Percentiles rank a stretch among this genome's conserved stretches.
phyloP scores from a whole-genome alignment of 352 stramenopile species.

The Pythium sp. region DNA sequence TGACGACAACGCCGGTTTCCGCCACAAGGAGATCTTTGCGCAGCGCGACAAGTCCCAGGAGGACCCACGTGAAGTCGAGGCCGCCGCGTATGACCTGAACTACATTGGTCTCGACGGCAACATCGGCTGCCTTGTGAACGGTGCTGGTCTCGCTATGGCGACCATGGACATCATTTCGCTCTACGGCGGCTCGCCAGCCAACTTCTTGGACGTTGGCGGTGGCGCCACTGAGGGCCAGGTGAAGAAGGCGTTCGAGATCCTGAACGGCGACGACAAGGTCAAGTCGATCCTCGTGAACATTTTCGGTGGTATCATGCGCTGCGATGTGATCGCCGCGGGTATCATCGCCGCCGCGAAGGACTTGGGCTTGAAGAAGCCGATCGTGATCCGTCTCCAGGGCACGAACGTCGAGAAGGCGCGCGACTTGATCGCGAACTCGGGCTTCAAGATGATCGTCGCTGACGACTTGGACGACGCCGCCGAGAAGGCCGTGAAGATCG shows the following conservation, averaged over 20 bases:
- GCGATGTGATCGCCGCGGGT: conserved; percentile 95
- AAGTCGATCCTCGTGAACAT: conserved; percentile 99
- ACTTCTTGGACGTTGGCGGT: conserved; percentile 99
- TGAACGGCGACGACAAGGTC: conserved; percentile 92
- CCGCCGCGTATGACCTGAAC: conserved; percentile 96
- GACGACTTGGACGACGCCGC: conserved; percentile 96
- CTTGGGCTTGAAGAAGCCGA: conserved; percentile 95
- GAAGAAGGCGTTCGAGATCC: conserved; percentile 86
- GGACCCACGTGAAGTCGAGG: conserved; percentile 94
- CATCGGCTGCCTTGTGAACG: conserved; percentile 99
- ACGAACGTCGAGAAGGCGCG: conserved; percentile 96
- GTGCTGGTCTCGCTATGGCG: conserved; percentile 97
- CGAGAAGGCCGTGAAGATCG: conserved; percentile 93
- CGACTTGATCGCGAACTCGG: conserved; percentile 91
- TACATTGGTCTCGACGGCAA: conserved; percentile 99
- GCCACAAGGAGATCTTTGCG: conserved; percentile 94
- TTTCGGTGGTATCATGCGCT: conserved; percentile 99
- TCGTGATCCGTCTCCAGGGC: conserved; percentile 98
- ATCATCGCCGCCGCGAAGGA: conserved; percentile 97
- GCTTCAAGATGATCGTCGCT: conserved; percentile 93
- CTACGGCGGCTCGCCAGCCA: conserved; percentile 95
- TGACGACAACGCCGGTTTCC: conserved; percentile 98
- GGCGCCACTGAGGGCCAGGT: conserved; percentile 91
- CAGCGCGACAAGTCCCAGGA: conserved; percentile 91
- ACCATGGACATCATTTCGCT: conserved; percentile 99